phyloP scores from a whole-genome alignment of 1,284 basidiomycete genomes.

The Cystobasidium pallidum region DNA sequence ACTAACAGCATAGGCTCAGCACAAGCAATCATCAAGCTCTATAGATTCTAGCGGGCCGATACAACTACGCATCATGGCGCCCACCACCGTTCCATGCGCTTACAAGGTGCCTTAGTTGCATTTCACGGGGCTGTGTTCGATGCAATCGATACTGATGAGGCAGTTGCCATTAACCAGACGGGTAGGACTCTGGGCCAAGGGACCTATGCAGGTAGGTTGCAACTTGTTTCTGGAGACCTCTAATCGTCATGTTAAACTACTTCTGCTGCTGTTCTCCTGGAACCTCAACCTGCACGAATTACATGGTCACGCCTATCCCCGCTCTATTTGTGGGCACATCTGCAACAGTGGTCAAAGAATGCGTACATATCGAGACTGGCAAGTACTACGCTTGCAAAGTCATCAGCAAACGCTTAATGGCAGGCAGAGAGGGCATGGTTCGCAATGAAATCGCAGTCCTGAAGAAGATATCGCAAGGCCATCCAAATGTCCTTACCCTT shows the following conservation, averaged over 20 bases:
- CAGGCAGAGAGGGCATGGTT: conserved; percentile 62
- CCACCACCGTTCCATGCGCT: conserved; percentile 35
- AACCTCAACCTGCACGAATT: neutral
- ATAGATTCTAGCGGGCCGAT: no score
- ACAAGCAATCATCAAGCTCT: no score
- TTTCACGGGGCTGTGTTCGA: neutral
- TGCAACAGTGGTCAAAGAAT: conserved; percentile 58
- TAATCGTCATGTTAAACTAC: no score
- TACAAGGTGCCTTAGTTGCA: conserved; percentile 33
- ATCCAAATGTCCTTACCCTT: conserved; percentile 66
- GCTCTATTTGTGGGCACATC: conserved; percentile 48
- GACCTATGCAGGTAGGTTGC: conserved; percentile 24
- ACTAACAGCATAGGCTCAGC: conserved; percentile 1
- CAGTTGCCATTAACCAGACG: conserved; percentile 7
- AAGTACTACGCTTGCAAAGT: conserved; percentile 87
- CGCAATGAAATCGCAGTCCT: conserved; percentile 91
- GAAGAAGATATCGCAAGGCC: conserved; percentile 89
- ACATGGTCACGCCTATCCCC: neutral
- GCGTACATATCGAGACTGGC: conserved; percentile 55
- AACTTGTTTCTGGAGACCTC: neutral
- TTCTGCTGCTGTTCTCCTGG: neutral
- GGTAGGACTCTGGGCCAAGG: conserved; percentile 36
- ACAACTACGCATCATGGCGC: conserved; percentile 36
- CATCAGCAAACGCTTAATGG: conserved; percentile 93
- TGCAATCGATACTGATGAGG: neutral